Conservation (phyloP, 495 filamentous ascomycete genomes). For the Parathielavia hyrcaniae region DNA sequence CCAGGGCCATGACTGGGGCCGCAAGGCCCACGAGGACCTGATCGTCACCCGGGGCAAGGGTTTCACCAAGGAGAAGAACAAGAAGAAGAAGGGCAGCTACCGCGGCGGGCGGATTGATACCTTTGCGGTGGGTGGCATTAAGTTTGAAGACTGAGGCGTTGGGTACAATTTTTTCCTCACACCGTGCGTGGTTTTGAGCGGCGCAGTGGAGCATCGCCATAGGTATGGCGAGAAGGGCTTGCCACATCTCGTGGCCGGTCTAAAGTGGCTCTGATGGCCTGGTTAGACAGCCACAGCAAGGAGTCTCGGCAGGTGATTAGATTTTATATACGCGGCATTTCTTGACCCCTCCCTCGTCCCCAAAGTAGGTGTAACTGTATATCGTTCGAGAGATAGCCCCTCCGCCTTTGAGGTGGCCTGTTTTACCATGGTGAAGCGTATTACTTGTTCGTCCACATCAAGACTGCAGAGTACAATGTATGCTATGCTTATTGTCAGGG, state of each 20-base stretch:
- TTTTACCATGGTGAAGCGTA: no score
- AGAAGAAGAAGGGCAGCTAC: slow-evolving; percentile 83
- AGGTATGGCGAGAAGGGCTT: neutral
- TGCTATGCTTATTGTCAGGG: no score
- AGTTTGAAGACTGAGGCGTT: slow-evolving; percentile 67
- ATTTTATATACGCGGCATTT: neutral
- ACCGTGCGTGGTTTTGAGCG: neutral
- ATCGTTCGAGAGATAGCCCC: neutral
- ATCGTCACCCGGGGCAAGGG: slow-evolving; percentile 89
- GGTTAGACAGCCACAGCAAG: slow-evolving; percentile 13
- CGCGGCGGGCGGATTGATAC: slow-evolving; percentile 79
- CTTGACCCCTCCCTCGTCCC: neutral
- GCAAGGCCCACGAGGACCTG: slow-evolving; percentile 78
- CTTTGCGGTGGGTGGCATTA: slow-evolving; percentile 63
- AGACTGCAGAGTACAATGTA: no score
- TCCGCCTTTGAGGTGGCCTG: neutral
- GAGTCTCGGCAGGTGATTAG: slow-evolving; percentile 7
- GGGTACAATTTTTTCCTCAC: neutral
- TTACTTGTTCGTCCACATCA: neutral
- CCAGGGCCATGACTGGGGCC: slow-evolving; percentile 77
- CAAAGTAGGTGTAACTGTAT: neutral
- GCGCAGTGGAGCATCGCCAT: neutral
- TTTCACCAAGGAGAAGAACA: slow-evolving; percentile 99
- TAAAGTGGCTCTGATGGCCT: neutral
- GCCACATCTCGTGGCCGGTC: neutral